Evolutionary conservation across 306 rosid species (phyloP).

Genomic region (Vigna reflexopilosa): DNA sequence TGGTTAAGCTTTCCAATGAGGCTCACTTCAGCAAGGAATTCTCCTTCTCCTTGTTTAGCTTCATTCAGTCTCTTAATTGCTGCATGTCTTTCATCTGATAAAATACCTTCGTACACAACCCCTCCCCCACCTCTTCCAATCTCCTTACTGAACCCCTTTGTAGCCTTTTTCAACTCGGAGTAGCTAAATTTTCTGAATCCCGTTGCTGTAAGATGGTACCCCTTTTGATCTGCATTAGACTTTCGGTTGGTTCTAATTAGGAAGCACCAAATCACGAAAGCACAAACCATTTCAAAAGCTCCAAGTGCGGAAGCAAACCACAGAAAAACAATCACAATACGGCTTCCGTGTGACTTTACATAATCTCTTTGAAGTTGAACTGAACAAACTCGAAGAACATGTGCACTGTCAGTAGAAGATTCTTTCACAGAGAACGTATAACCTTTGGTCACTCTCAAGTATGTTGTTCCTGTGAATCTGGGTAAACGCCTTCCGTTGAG

Average conservation of each 20-base stretch:
- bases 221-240: slow-evolving; percentile 36
- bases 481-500: slow-evolving; percentile 43
- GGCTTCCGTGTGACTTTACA: neutral
- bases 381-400: neutral
- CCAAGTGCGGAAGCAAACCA: slow-evolving; percentile 43
- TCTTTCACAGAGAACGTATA: neutral
- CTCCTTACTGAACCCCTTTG: slow-evolving; percentile 27
- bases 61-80: slow-evolving; percentile 54
- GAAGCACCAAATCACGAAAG: slow-evolving; percentile 36
- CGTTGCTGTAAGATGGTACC: slow-evolving; percentile 32
- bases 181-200: slow-evolving; percentile 53
- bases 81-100: slow-evolving; percentile 25
- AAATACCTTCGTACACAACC: neutral
- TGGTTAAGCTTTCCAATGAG: slow-evolving; percentile 49
- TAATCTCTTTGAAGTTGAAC: slow-evolving; percentile 38
- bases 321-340: slow-evolving; percentile 37
- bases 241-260: slow-evolving; percentile 21
- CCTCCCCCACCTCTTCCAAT: neutral
- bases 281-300: slow-evolving; percentile 12
- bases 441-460: slow-evolving; percentile 44
- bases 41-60: slow-evolving; percentile 51
- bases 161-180: slow-evolving; percentile 54
- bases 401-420: neutral
- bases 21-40: slow-evolving; percentile 44
- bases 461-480: neutral